Conservation (phyloP, 2,329 filamentous ascomycete species). For the Epichloe hybrida region DNA sequence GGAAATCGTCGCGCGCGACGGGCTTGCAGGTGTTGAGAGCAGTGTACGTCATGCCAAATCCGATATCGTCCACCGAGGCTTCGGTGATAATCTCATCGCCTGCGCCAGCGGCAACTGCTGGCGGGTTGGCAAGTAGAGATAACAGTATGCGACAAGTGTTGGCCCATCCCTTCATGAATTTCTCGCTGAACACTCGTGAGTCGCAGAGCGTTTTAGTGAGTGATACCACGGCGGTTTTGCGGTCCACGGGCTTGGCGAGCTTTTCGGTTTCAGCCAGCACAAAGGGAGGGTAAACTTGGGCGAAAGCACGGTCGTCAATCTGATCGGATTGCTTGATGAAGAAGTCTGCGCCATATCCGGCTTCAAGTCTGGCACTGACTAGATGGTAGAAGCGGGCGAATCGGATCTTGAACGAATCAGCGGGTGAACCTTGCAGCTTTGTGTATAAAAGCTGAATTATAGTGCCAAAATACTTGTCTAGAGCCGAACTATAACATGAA, state of each 20-base stretch:
- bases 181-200: constrained; percentile 67
- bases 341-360: constrained; percentile 82
- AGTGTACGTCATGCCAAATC: constrained; percentile 90
- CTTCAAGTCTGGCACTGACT: constrained; percentile 62
- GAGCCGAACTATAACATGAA: constrained; percentile 31
- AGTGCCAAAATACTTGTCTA: constrained; percentile 66
- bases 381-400: constrained; percentile 95
- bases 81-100: constrained; percentile 71
- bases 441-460: constrained; percentile 75
- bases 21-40: constrained; percentile 82
- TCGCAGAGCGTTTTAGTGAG: constrained; percentile 86
- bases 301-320: constrained; percentile 69
- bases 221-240: constrained; percentile 86
- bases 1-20: constrained; percentile 64
- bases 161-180: constrained; percentile 80
- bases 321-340: constrained; percentile 76
- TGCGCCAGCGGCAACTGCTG: constrained; percentile 46
- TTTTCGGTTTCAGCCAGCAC: constrained; percentile 84
- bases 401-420: constrained; percentile 72
- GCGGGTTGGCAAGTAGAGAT: constrained; percentile 79
- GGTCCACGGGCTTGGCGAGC: constrained; percentile 73
- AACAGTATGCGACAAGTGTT: constrained; percentile 83
- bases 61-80: constrained; percentile 85
- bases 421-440: constrained; percentile 50
- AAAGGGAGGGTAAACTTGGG: constrained; percentile 71